Evolutionary conservation across 176 grass and related monocot species (phyloP), one percentile per base, ranked within the genome.

Genomic region (Canna indica): DNA sequence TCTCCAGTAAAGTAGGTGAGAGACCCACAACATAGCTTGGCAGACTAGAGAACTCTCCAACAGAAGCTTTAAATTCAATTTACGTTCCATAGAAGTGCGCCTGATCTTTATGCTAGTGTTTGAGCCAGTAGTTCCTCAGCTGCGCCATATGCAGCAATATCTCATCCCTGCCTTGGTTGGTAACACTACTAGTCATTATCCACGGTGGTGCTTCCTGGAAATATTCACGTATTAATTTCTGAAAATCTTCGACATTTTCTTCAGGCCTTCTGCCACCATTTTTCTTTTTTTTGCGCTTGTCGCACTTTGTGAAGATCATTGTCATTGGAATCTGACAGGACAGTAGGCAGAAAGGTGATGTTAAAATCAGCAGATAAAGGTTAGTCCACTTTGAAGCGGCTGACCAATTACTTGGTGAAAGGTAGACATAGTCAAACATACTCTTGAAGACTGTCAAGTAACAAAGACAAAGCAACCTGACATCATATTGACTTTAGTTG

Each of bases 241-340:
- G 86, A 80, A 93, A 97, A 47, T 74, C 67, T 72, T 87, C 86
- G 32, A 85, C 74, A 46, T 97, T 90, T 84, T 97, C 94, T 87
- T 97, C 94, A 0, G 94, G 84, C 80, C 84, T 90, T 70, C 77
- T 93, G 31, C 86, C 94, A 1, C 94, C 89, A 3, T 90, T 99
- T 59, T 93, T 99, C 82, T 87, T 97, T 82, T 97, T 99, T 83
- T 86, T 90, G 52, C 94, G 84, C 34, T 99, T 99, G 78, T 99
- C 94, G 62, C 94, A 99, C 75, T 99, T 99, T 1, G 94, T 99
- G 82, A 99, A 99, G 29, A 99, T 81, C 1, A 99, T 56, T 3
- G 88, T 99, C 94, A 93, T 99, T 5, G 94, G 94, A 35, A 99
- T 86, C 94, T 99, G 80, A 80, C 70, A 39, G 50, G 31, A 13